Conservation (phyloP, 2,329 filamentous ascomycete genomes). For the Cercospora zeina region DNA sequence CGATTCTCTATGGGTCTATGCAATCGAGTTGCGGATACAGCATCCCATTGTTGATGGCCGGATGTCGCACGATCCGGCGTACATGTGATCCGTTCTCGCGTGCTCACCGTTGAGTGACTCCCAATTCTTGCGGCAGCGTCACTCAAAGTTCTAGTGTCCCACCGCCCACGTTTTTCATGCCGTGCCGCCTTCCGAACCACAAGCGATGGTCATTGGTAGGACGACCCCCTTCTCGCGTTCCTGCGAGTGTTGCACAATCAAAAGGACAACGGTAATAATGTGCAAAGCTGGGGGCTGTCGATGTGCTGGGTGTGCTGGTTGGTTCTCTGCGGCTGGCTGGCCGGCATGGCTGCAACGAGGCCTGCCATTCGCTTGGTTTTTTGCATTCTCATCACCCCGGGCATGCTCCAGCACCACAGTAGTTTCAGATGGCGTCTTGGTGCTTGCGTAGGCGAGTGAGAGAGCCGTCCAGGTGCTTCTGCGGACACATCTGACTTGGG, state of each 20-base stretch:
- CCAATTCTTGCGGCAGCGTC: background rate
- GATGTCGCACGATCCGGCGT: too few species aligned
- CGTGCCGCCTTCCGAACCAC: slow-evolving; percentile 1
- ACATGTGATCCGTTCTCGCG: too few species aligned
- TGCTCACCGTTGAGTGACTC: too few species aligned
- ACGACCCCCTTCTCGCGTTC: background rate
- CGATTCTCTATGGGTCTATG: too few species aligned
- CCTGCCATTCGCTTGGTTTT: slow-evolving; percentile 11
- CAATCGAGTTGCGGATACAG: too few species aligned
- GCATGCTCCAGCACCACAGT: background rate
- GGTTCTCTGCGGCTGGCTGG: background rate
- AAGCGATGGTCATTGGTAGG: background rate
- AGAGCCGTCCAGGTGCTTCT: background rate
- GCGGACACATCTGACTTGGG: slow-evolving; percentile 6
- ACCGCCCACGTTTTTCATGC: slow-evolving; percentile 6
- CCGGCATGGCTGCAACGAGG: slow-evolving; percentile 4
- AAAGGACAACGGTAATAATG: background rate
- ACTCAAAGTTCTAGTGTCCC: slow-evolving; percentile 9
- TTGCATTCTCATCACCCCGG: too few species aligned
- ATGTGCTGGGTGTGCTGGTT: background rate
- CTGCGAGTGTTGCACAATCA: background rate
- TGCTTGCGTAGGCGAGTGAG: slow-evolving; percentile 1
- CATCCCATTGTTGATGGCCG: too few species aligned
- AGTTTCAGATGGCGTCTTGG: slow-evolving; percentile 17
- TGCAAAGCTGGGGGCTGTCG: too few species aligned